Conservation (phyloP, 352 stramenopile genomes). For the Phytophthora cactorum region DNA sequence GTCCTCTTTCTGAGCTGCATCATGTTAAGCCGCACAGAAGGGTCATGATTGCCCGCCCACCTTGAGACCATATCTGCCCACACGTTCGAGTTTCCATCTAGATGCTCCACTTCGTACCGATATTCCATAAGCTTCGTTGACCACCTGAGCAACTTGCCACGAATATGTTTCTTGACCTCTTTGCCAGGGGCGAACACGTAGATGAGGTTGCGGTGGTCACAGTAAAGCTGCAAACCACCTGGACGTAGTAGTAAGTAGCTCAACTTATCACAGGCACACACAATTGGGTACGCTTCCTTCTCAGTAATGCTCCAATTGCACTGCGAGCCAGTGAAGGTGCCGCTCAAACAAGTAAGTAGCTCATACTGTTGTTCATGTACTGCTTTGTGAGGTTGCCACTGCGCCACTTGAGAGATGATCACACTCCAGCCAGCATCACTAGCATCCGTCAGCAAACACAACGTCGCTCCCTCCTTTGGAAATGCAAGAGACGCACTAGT, state of each 20-base stretch:
- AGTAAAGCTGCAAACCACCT: background rate
- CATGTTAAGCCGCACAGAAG: background rate
- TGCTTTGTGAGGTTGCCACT: background rate
- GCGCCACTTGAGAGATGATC: background rate
- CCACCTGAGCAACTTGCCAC: background rate
- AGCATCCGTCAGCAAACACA: background rate
- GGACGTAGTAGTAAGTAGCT: background rate
- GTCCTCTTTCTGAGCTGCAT: background rate
- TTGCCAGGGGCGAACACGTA: background rate
- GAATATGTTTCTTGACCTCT: background rate
- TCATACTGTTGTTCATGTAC: background rate
- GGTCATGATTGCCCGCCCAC: background rate
- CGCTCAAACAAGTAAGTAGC: background rate
- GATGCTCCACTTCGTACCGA: background rate
- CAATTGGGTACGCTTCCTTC: background rate
- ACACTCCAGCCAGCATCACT: background rate
- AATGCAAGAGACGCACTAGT: background rate
- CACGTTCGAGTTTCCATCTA: background rate
- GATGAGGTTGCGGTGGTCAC: background rate
- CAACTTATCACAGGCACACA: background rate
- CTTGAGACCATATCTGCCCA: background rate
- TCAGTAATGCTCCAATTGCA: background rate
- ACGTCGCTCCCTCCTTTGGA: background rate
- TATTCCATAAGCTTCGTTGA: background rate
- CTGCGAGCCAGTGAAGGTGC: background rate